A percentile compares a stretch with the other conserved stretches of the same genome.
Evolutionary conservation across 2,329 filamentous ascomycete species (phyloP).

Genomic region (Malbranchea zuffiana): DNA sequence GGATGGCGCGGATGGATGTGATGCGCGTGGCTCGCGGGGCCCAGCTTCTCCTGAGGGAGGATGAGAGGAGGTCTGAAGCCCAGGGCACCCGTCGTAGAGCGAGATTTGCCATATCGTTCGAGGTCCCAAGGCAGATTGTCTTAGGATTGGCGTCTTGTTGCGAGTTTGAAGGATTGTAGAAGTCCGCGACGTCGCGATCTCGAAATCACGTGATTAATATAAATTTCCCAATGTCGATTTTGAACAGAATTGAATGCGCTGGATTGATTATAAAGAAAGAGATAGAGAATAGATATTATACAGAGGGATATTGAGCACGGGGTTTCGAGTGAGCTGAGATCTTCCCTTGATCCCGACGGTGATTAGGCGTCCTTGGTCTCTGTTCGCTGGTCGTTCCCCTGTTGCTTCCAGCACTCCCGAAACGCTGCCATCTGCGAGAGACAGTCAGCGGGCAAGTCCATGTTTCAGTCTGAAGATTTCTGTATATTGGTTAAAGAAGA

Average conservation of each 20-base stretch:
- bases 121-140: not conserved
- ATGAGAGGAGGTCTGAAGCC: conserved; percentile 2
- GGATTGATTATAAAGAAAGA: not conserved
- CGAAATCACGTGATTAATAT: too few species aligned
- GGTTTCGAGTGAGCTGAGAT: too few species aligned
- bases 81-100: conserved; percentile 4
- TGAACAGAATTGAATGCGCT: too few species aligned
- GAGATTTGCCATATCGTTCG: conserved; percentile 6
- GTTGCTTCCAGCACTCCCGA: conserved; percentile 78
- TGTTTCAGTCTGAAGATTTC: too few species aligned
- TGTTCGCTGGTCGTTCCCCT: conserved; percentile 78
- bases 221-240: too few species aligned
- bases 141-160: too few species aligned
- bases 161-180: too few species aligned
- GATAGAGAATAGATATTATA: not conserved
- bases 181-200: too few species aligned
- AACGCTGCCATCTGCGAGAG: conserved; percentile 71
- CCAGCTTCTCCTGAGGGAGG: not conserved
- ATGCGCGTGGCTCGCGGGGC: not conserved
- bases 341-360: too few species aligned
- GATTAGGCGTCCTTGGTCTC: conserved; percentile 55
- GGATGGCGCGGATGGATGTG: conserved; percentile 10
- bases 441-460: too few species aligned
- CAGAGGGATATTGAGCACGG: too few species aligned
- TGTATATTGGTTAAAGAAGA: not conserved